Evolutionary conservation across 2,329 filamentous ascomycete genomes (phyloP).

Genomic region (Aspergillus versicolor): DNA sequence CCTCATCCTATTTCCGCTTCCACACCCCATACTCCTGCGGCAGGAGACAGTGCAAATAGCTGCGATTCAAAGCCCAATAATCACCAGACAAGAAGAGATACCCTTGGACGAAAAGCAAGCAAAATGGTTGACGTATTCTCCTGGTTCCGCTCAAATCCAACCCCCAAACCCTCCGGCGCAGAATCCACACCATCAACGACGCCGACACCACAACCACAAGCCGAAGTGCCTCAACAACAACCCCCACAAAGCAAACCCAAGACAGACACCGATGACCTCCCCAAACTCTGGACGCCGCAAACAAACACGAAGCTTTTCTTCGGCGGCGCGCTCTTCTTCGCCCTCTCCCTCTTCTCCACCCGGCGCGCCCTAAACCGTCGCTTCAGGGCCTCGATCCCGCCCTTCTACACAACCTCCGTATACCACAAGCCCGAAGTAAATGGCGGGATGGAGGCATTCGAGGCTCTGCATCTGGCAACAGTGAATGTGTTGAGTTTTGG

Average conservation of each 20-base stretch:
- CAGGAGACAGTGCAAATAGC: not conserved
- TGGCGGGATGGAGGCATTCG: conserved; percentile 70
- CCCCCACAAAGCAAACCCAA: conserved; percentile 1
- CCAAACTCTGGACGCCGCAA: conserved; percentile 19
- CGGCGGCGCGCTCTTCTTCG: conserved; percentile 73
- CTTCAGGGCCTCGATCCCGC: conserved; percentile 61
- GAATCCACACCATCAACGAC: conserved; percentile 10
- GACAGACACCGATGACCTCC: conserved; percentile 5
- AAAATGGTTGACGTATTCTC: conserved; percentile 24
- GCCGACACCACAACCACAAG: not conserved
- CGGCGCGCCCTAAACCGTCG: conserved; percentile 68
- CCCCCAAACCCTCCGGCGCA: not conserved
- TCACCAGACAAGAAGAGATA: not conserved
- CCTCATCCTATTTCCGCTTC: not conserved
- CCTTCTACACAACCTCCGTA: conserved; percentile 62
- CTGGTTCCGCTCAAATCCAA: conserved; percentile 16
- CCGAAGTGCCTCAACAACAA: conserved; percentile 12
- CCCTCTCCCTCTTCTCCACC: conserved; percentile 69
- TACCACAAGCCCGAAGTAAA: conserved; percentile 52
- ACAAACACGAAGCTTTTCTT: conserved; percentile 59
- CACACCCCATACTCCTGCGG: not conserved
- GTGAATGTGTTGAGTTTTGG: conserved; percentile 77
- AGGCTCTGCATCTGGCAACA: conserved; percentile 83
- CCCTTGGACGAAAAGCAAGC: not conserved
- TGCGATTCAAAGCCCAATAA: not conserved